Evolutionary conservation across 1,284 basidiomycete genomes (phyloP), one percentile per base, ranked within the genome.

Genomic region (Marasmius oreades): DNA sequence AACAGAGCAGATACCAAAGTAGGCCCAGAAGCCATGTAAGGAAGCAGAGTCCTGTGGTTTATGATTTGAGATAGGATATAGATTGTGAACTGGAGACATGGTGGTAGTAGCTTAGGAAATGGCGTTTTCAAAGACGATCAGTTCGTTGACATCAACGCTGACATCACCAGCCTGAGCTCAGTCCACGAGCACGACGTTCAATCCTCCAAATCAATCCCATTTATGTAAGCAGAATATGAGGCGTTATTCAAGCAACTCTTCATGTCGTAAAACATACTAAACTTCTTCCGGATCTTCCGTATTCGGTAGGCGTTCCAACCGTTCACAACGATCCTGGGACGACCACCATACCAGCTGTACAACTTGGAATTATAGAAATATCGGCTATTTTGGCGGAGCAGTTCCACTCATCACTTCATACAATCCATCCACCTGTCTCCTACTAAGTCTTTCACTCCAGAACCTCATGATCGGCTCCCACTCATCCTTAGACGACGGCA

Each of bases 381-480:
- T 42, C 39, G 7, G n/a, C 39, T 1, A 42, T 42, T 20, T 42
- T 16, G 39, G 39, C 7, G 39, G 8, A 7, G 45, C 3, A 14
- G 56, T 56, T 28, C 77, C 76, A 52, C 70, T 79, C 78, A 87
- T 78, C 16, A 94, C 86, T 66, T 93, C 89, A 63, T 90, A 93
- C 59, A 93, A 67, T 16, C 86, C 90, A 11, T 86, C 84, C 11
- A 77, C 79, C 57, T 78, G 80, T 63, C 85, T 78, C 62, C 76
- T 79, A 5, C 72, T 77, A 44, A 95, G 72, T 51, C 77, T 72
- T 68, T 86, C 80, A 62, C 90, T 89, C 92, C 93, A 95, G 69
- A 94, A 94, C 57, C 77, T 74, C 90, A 95, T 93, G 48, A 95
- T 80, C 1, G 84, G 84, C 63, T 82, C 80, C 90, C 91, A 94